Base-by-base conservation (phyloP, 768 basidiomycete genomes). In the Galerina sulciceps region DNA sequence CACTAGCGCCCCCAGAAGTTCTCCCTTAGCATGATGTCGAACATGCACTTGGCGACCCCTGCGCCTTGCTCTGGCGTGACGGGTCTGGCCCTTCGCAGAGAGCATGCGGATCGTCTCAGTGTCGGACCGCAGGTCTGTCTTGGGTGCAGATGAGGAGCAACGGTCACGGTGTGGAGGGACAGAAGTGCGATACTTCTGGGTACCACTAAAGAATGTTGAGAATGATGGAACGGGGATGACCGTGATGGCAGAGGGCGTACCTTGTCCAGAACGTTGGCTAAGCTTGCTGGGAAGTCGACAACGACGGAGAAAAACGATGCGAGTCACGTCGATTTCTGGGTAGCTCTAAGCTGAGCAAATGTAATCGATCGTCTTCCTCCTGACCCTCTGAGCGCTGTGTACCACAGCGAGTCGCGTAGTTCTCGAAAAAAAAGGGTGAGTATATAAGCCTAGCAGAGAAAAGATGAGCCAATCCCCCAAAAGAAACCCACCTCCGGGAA, bases 71-170 rank as follows among this genome's bases (percentile, higher is more conserved):
- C 89, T 3, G 90, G 71, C 1, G 91, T 85, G 61, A 99, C 85
- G 5, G 97, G 92, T 76, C 63, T 87, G 87, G 6, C 93, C 96
- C 67, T 99, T 96, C 1, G 97, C 96, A 43, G 85, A 83, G 64
- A 99, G 82, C 88, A 95, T 91, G 20, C 90, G 83, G 55, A 88
- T 78, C n/a, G 94, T 93, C 63, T 89, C 85, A 23, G 91, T 88
- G 75, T 98, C 94, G 53, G 83, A 75, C 26, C 96, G 87, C 34
- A 99, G 80, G 77, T 99, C 96, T 20, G 83, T 93, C 78, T 99
- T 99, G n/a, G 10, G 95, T 97, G 34, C 87, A 96, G 60, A 99
- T 92, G 47, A 98, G 85, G 67, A 98, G 89, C 61, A 95, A n/a
- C n/a, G n/a, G n/a, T n/a, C n/a, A 78, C 2, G 96, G 94, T 3